These are phyloP conservation scores for Starmerella tilneyi DNA, from an alignment of 805 yeast species.

Conservation along the genomic window DNA sequence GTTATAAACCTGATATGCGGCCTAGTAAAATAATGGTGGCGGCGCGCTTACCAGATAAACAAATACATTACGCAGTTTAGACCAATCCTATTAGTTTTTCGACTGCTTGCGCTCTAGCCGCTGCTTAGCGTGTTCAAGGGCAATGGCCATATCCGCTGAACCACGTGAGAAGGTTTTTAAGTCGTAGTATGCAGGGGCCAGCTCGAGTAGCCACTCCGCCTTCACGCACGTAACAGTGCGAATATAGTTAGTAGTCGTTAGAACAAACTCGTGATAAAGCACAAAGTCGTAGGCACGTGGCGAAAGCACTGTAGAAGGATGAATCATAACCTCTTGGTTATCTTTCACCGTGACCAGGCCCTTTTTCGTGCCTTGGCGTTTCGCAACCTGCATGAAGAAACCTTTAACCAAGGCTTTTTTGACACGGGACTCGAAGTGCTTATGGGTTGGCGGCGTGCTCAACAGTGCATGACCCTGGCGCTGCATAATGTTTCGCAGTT, in stretches of 20 bases:
- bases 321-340: slow-evolving; percentile 88
- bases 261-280: slow-evolving; percentile 86
- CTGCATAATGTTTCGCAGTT: slow-evolving; percentile 74
- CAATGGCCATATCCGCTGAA: slow-evolving; percentile 61
- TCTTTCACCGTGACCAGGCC: slow-evolving; percentile 90
- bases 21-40: too few species aligned
- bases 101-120: slow-evolving; percentile 18
- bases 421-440: slow-evolving; percentile 60
- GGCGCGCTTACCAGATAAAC: neutral
- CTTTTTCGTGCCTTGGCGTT: slow-evolving; percentile 54
- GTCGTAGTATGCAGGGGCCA: slow-evolving; percentile 64
- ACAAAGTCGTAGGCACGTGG: slow-evolving; percentile 90
- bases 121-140: slow-evolving; percentile 48
- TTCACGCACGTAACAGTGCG: slow-evolving; percentile 84
- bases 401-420: slow-evolving; percentile 85
- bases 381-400: slow-evolving; percentile 96
- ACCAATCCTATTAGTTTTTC: neutral
- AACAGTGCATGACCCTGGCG: slow-evolving; percentile 62
- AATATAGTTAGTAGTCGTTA: slow-evolving; percentile 86
- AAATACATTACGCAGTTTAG: neutral
- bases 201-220: slow-evolving; percentile 85
- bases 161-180: slow-evolving; percentile 55
- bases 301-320: slow-evolving; percentile 76
- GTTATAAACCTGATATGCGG: too few species aligned
- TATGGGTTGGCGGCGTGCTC: slow-evolving; percentile 57